Base-by-base conservation (phyloP, 2,329 filamentous ascomycete genomes). In the Xylaria sp. region DNA sequence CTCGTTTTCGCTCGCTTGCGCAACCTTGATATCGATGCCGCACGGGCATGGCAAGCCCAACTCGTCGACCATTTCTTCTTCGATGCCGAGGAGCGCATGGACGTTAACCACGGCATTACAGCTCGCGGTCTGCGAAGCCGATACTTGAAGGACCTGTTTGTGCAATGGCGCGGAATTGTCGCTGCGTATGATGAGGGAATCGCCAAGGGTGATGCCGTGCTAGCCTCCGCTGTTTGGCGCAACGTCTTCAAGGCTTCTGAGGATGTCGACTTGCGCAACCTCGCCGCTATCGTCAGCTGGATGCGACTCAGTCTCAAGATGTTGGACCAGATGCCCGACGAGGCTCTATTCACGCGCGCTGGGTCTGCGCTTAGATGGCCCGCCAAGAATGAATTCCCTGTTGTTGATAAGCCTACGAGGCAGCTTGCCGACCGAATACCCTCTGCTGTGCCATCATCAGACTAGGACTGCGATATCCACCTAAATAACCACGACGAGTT, bases 11-110 rank as follows among this genome's bases (percentile, higher is more conserved):
- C 90, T 52, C 89, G 92, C 59, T 79, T 97, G 68, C 89, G 94
- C 65, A 87, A 87, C 74, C 84, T 97, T 67, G 87, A 90, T 19
- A 78, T 80, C 57, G 83, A 87, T 19, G 80, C 83, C 66, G 86
- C 89, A 66, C 82, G 84, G 62, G 83, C 85, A 59, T 96, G 92
- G 86, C 91, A 95, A 74, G 89, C 92, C 70, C 90, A 96, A 76
- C 82, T 99, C 64, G 85, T 94, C 52, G 92, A 99, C 76, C 92
- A 97, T 75, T 97, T 95, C 80, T 97, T 93, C 80, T 91, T 90
- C 78, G 87, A 90, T 69, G 90, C 89, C 69, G 91, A 96, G 78
- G 87, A 89, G 73, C 84, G 86, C 70, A 93, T 96, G 84, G 89
- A 90, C 63, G 79, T 89, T 63, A 84, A 87, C 72, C 93, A 96